Evolutionary conservation across 495 filamentous ascomycete genomes (phyloP).

Genomic region (Daldinia loculata): DNA sequence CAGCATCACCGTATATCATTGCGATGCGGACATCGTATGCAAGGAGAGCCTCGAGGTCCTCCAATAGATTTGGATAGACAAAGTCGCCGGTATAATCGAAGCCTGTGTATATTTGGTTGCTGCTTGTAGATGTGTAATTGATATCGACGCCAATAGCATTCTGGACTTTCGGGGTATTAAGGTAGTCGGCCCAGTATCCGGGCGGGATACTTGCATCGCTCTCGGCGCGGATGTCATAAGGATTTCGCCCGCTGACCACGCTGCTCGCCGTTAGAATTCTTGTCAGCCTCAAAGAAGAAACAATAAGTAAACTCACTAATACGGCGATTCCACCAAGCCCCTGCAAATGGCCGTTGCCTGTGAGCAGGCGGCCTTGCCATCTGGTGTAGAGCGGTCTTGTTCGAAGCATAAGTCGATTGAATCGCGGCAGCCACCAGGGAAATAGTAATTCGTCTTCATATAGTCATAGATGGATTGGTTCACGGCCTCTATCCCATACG

Average conservation of each 20-base stretch:
- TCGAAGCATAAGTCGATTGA: constrained; percentile 53
- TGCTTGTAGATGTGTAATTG: constrained; percentile 56
- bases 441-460: constrained; percentile 55
- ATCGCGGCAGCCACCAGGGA: constrained; percentile 55
- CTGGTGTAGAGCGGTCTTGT: constrained; percentile 48
- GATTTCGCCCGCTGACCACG: constrained; percentile 54
- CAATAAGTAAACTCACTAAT: constrained; percentile 46
- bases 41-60: constrained; percentile 58
- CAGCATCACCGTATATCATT: constrained; percentile 58
- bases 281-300: neutral
- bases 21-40: constrained; percentile 55
- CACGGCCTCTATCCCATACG: constrained; percentile 72
- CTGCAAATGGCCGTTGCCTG: constrained; percentile 57
- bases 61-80: constrained; percentile 54
- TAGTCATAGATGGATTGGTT: constrained; percentile 54
- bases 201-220: constrained; percentile 60
- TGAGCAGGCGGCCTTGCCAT: constrained; percentile 52
- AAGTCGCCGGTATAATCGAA: constrained; percentile 62
- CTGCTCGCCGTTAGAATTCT: constrained; percentile 14
- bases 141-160: constrained; percentile 60
- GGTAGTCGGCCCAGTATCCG: constrained; percentile 55
- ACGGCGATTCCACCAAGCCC: constrained; percentile 54
- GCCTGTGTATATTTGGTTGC: constrained; percentile 48
- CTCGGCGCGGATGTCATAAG: constrained; percentile 62
- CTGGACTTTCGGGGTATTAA: constrained; percentile 57